A percentile compares a stretch with the other conserved stretches of the same genome.
Conservation (phyloP, 1,139 yeast species). For the Debaryomyces nepalensis region DNA sequence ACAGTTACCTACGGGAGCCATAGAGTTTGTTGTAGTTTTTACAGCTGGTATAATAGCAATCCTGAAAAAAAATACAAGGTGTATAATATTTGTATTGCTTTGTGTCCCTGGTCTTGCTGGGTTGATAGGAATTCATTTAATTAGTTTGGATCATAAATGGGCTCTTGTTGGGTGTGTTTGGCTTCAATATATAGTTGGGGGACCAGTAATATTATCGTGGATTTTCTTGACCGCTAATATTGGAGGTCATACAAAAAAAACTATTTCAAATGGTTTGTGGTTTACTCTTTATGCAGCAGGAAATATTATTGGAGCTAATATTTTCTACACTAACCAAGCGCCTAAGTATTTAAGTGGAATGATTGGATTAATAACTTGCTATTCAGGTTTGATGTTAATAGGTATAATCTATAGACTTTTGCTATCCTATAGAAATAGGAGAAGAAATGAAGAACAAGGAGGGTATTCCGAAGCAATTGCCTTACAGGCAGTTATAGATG, state of each 20-base stretch:
- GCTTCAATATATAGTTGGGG: slow-evolving; percentile 39
- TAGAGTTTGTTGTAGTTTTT: slow-evolving; percentile 36
- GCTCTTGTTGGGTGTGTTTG: slow-evolving; percentile 38
- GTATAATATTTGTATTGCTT: slow-evolving; percentile 23
- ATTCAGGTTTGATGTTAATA: slow-evolving; percentile 31
- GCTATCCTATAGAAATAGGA: slow-evolving; percentile 27
- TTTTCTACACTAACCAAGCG: slow-evolving; percentile 33
- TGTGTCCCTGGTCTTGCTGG: slow-evolving; percentile 32
- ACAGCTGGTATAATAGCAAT: slow-evolving; percentile 29
- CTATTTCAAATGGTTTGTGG: slow-evolving; percentile 31
- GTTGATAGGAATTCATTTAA: slow-evolving; percentile 28
- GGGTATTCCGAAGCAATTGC: slow-evolving; percentile 29
- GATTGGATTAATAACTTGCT: slow-evolving; percentile 32
- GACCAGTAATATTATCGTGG: slow-evolving; percentile 40
- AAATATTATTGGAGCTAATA: slow-evolving; percentile 34
- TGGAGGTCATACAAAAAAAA: slow-evolving; percentile 32
- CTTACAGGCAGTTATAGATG: slow-evolving; percentile 34
- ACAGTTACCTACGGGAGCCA: slow-evolving; percentile 38
- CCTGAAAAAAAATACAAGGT: slow-evolving; percentile 24
- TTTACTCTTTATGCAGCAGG: slow-evolving; percentile 35
- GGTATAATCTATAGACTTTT: slow-evolving; percentile 26
- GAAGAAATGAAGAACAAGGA: slow-evolving; percentile 29
- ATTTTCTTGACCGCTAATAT: slow-evolving; percentile 30
- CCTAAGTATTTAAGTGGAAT: slow-evolving; percentile 36
- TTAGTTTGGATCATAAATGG: slow-evolving; percentile 27